Evolutionary conservation across 495 filamentous ascomycete species (phyloP), one percentile per base, ranked within the genome.

Genomic region (Apodospora peruviana): DNA sequence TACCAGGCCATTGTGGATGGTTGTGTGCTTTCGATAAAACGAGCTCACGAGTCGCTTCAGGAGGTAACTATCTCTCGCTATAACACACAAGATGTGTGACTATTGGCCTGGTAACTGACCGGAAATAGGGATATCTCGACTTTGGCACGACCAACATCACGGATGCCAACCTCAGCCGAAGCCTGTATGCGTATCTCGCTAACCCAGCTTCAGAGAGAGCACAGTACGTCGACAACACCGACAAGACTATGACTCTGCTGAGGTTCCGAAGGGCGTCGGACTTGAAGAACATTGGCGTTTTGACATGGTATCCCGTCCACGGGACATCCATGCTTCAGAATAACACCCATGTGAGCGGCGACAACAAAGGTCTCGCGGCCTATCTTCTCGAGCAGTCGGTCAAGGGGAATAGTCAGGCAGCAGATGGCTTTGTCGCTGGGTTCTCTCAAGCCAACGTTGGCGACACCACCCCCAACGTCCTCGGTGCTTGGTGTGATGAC

Each of bases 361-460:
- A 98, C 64, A 98, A 98, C 73, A 98, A 98, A 68, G 91, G 91
- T 3, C 84, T 95, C 2, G 87, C 90, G 10, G 87, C 89, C 2
- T 81, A 84, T 55, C 74, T 91, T 19, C 85, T 96, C 48, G 93
- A 98, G 65, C 73, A 87, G 55, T 83, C 80, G 25, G 78, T 88
- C 40, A 60, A 68, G 24, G 71, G 51, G 12, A 64, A 73, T 38
- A 44, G 52, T 17, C 66, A 56, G 7, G 76, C 72, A 2, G 74
- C 76, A 0, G 60, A 73, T 2, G 76, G 77, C 19, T 95, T 90
- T 53, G 86, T 98, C 14, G 88, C 93, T 7, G 93, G 87, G 0
- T 98, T 98, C 62, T 91, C 88, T 2, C 91, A 96, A 65, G 82
- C 89, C 4, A 98, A 90, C 58, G 90, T 96, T 40, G 93, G 93